Conservation (phyloP, 2,329 filamentous ascomycete species). For the Clonostachys rosea region DNA sequence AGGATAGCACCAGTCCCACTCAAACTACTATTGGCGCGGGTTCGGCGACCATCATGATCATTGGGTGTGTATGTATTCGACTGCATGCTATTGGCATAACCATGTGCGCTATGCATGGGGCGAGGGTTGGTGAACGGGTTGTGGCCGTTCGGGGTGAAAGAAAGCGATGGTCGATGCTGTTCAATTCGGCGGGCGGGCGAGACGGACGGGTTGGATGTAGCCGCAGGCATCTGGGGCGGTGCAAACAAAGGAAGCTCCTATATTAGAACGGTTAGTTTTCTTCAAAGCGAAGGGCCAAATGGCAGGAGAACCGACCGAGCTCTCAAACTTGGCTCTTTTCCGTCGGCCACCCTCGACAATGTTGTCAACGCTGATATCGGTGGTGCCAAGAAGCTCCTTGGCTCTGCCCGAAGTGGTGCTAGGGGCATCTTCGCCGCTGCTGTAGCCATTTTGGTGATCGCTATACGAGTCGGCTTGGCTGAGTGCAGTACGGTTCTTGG, state of each 20-base stretch:
- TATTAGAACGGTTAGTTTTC: conserved; percentile 21
- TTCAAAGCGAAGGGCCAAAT: too few relatives aligned
- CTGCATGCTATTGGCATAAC: conserved; percentile 52
- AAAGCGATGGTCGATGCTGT: conserved; percentile 66
- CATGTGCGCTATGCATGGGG: conserved; percentile 79
- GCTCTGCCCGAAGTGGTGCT: conserved; percentile 68
- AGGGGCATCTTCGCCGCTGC: conserved; percentile 79
- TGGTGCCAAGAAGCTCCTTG: conserved; percentile 86
- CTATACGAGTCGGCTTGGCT: conserved; percentile 53
- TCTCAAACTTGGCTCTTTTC: conserved; percentile 93
- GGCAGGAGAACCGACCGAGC: conserved; percentile 70
- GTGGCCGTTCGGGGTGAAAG: conserved; percentile 71
- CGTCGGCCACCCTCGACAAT: conserved; percentile 95
- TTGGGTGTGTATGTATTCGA: conserved; percentile 55
- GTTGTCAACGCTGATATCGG: conserved; percentile 96
- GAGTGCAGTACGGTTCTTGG: conserved; percentile 51
- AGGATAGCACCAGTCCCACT: conserved; percentile 52
- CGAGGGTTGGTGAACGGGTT: conserved; percentile 76
- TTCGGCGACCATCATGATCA: conserved; percentile 59
- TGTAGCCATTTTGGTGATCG: conserved; percentile 69
- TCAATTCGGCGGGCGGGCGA: conserved; percentile 83
- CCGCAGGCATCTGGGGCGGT: conserved; percentile 87
- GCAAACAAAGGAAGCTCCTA: conserved; percentile 95
- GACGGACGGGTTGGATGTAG: conserved; percentile 95
- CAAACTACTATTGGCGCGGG: conserved; percentile 56